Evolutionary conservation across 768 basidiomycete species (phyloP), one percentile per base, ranked within the genome.

Genomic region (Antrodiella citrinella): DNA sequence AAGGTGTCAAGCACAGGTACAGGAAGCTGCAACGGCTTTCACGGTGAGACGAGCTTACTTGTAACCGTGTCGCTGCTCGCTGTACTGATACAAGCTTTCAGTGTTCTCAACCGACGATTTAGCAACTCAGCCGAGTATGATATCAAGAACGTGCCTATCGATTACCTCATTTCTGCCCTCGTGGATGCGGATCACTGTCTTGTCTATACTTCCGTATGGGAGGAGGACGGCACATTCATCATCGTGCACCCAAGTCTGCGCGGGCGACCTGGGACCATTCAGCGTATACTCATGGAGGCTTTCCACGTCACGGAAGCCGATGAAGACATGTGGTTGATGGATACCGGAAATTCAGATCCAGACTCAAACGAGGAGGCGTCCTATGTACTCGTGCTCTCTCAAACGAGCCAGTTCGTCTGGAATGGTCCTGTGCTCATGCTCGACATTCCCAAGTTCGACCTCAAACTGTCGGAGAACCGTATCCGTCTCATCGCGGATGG

Each of bases 11-110:
- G 48, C 71, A 95, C 52, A 79, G 96, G 44, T 93, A 95, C 64
- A 79, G 96, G 45, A 98, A 98, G 65, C 73, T 98, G 12, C 91
- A 93, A 59, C 87, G 95, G 3, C 94, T 96, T 65, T 87, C 89
- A 42, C 78, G 91, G 91, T 91, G 60, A 58, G 72, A n/a, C n/a
- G n/a, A n/a, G n/a, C n/a, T n/a, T n/a, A n/a, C n/a, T n/a, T n/a
- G n/a, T n/a, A n/a, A n/a, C n/a, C n/a, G n/a, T n/a, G 57, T 48
- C 45, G 52, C n/a, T n/a, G n/a, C n/a, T n/a, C 30, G 53, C 19
- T 25, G 12, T 20, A 38, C 25, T 30, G 18, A 45, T 41, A 41
- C 45, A 24, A 11, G 11, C 48, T 2, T 3, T 19, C n/a, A 86
- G 84, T 54, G 80, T 79, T 3, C 71, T 86, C 42, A 85, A 87